A percentile compares a stretch with the other conserved stretches of the same genome.
Evolutionary conservation across 2,329 filamentous ascomycete genomes (phyloP).

Genomic region (Endoconidiophora laricicola): DNA sequence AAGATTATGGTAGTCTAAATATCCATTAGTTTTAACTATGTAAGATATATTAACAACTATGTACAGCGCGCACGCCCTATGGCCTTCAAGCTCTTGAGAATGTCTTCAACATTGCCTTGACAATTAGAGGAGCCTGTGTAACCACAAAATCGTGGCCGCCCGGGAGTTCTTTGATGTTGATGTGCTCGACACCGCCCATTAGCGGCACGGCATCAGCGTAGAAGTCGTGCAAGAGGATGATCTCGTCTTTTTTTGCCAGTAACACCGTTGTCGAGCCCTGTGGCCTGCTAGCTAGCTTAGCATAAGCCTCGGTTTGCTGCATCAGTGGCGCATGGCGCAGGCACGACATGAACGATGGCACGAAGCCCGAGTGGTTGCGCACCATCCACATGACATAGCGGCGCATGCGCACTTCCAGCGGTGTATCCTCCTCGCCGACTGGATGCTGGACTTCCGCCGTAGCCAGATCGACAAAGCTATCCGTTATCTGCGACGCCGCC

Average conservation of each 20-base stretch:
- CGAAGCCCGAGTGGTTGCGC: conserved; percentile 37
- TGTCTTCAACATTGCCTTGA: conserved; percentile 7
- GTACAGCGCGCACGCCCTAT: too few species aligned
- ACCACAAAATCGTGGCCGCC: conserved; percentile 43
- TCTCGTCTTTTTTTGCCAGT: conserved; percentile 32
- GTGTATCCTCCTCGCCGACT: conserved; percentile 15
- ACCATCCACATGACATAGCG: conserved; percentile 43
- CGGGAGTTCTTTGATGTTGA: conserved; percentile 34
- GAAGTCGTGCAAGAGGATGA: conserved; percentile 36
- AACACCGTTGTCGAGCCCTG: conserved; percentile 33
- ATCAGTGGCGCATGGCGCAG: conserved; percentile 37
- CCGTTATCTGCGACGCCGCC: conserved; percentile 13
- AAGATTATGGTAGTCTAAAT: too few species aligned
- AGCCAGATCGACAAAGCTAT: conserved; percentile 24
- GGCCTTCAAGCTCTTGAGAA: background rate
- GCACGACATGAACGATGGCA: conserved; percentile 42
- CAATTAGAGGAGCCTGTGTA: conserved; percentile 5
- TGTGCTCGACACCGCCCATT: conserved; percentile 30
- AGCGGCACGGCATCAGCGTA: conserved; percentile 32
- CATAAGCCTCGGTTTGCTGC: conserved; percentile 35
- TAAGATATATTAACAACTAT: background rate
- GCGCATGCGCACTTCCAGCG: conserved; percentile 31
- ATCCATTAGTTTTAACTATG: background rate
- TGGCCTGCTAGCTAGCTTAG: conserved; percentile 25
- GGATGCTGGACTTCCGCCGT: conserved; percentile 24